These are phyloP conservation scores for Nigrospora sphaerica DNA, from an alignment of 2,329 filamentous ascomycete species.

Conservation along the genomic window DNA sequence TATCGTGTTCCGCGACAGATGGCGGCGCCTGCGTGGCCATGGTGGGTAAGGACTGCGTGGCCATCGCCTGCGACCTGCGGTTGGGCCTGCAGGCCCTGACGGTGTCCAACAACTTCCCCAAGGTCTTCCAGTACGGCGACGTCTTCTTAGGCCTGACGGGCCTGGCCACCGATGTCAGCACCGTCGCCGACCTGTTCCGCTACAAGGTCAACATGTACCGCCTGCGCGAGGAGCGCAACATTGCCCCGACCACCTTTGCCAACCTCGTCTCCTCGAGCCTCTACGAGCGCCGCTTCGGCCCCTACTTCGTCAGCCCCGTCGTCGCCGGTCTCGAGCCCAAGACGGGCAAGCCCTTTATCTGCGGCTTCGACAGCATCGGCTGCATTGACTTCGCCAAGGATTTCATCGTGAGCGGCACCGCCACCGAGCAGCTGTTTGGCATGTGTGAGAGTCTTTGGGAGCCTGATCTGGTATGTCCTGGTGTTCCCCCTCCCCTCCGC, in stretches of 20 bases:
- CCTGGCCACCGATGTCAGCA: constrained; percentile 90
- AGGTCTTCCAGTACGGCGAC: constrained; percentile 96
- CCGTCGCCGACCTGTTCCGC: constrained; percentile 93
- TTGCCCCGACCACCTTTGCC: constrained; percentile 89
- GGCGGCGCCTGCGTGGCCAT: constrained; percentile 96
- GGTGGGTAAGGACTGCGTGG: constrained; percentile 99
- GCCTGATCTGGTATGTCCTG: constrained; percentile 75
- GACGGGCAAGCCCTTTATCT: constrained; percentile 93
- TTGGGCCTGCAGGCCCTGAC: constrained; percentile 95
- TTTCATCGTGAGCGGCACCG: constrained; percentile 96
- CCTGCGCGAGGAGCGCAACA: constrained; percentile 93
- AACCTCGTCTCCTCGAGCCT: constrained; percentile 87
- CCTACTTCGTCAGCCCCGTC: constrained; percentile 92
- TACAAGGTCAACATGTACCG: constrained; percentile 99
- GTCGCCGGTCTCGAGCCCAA: constrained; percentile 93
- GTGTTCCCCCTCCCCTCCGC: background rate
- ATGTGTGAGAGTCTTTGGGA: constrained; percentile 98
- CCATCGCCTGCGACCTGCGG: constrained; percentile 97
- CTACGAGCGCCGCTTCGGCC: constrained; percentile 94
- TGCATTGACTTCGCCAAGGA: constrained; percentile 99
- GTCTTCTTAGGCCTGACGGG: constrained; percentile 94
- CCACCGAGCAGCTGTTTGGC: constrained; percentile 95
- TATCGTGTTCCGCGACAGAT: constrained; percentile 32
- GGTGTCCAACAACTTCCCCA: constrained; percentile 99
- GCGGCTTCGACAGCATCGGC: constrained; percentile 97